These are phyloP conservation scores for Chlamydomonas eustigma DNA, from an alignment of 139 green algal species.

Conservation along the genomic window DNA sequence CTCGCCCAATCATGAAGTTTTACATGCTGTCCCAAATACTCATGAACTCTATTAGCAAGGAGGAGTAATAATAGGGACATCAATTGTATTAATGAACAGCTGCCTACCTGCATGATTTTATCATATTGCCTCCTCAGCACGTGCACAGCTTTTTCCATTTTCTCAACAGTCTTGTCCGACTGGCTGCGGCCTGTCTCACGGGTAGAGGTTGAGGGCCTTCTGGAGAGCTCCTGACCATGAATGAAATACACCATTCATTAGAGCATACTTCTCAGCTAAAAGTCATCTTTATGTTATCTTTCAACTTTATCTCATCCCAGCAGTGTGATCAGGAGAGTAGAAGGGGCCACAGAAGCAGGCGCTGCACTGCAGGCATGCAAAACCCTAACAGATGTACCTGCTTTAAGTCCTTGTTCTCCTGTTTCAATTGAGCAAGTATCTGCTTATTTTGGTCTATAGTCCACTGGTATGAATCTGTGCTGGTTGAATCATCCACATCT, in stretches of 20 bases:
- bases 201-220: neutral
- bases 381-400: too few relatives aligned
- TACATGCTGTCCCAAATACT: too few relatives aligned
- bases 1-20: too few relatives aligned
- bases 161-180: slow-evolving; percentile 1
- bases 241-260: neutral
- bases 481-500: neutral
- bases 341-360: too few relatives aligned
- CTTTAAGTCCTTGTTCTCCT: slow-evolving; percentile 7
- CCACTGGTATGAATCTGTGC: neutral
- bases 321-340: too few relatives aligned
- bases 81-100: too few relatives aligned
- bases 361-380: too few relatives aligned
- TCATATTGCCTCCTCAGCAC: slow-evolving; percentile 50
- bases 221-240: neutral
- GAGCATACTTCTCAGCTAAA: too few relatives aligned
- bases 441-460: slow-evolving; percentile 13
- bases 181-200: neutral
- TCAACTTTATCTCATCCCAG: too few relatives aligned
- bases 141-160: slow-evolving; percentile 35
- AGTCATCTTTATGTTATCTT: too few relatives aligned
- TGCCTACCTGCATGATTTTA: slow-evolving; percentile 40
- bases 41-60: too few relatives aligned
- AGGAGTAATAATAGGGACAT: too few relatives aligned
- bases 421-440: neutral